Percentiles rank a stretch among this genome's conserved stretches.
phyloP scores from a whole-genome alignment of 176 grass and related monocot genomes.

The Oryza rufipogon region DNA sequence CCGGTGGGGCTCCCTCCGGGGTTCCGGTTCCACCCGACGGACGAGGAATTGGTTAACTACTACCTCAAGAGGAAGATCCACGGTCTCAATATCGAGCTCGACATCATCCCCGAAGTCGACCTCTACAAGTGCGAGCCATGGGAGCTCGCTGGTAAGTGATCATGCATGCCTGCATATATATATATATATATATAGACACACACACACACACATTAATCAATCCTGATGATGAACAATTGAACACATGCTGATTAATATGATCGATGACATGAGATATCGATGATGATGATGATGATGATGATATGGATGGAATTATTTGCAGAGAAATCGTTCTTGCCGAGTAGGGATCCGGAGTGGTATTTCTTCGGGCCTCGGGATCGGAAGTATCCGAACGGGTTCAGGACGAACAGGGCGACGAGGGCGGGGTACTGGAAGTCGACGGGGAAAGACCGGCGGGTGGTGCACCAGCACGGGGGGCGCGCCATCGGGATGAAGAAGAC shows the following conservation, averaged over 20 bases:
- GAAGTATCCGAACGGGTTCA: constrained; percentile 89
- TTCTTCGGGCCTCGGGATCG: constrained; percentile 93
- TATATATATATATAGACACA: neutral
- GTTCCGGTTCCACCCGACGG: constrained; percentile 92
- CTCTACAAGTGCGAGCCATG: constrained; percentile 99
- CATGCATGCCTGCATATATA: too few species aligned
- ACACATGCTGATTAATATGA: neutral
- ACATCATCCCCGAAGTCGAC: constrained; percentile 97
- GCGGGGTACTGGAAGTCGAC: constrained; percentile 99
- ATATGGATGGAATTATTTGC: neutral
- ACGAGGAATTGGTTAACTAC: constrained; percentile 97
- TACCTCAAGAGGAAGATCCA: constrained; percentile 99
- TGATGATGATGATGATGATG: neutral
- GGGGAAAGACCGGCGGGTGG: constrained; percentile 86
- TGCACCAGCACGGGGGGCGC: constrained; percentile 55
- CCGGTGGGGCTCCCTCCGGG: constrained; percentile 96
- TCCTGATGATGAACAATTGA: neutral
- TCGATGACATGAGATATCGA: neutral
- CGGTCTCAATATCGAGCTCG: constrained; percentile 92
- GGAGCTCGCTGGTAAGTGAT: constrained; percentile 77
- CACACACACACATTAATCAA: neutral
- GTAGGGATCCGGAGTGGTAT: constrained; percentile 98
- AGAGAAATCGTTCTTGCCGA: constrained; percentile 98
- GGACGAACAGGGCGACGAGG: constrained; percentile 88
- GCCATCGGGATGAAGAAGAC: constrained; percentile 99